Evolutionary conservation across 2,329 filamentous ascomycete species (phyloP).

Genomic region (Conoideocrella luteorostrata): DNA sequence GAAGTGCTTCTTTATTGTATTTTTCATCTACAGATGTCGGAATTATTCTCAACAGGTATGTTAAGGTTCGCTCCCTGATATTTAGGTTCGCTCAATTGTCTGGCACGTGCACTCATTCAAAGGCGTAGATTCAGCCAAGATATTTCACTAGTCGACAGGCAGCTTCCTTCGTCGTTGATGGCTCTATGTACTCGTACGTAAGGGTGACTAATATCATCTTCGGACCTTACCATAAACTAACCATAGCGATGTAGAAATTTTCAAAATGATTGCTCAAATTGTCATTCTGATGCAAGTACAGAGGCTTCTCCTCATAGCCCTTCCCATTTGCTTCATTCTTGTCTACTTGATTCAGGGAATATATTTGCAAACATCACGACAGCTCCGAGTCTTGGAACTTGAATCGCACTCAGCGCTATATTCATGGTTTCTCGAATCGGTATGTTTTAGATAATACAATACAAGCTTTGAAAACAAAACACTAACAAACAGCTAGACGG

Average conservation of each 20-base stretch:
- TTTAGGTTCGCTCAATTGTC: no score
- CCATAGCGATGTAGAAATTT: slow-evolving; percentile 20
- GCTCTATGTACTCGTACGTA: slow-evolving; percentile 20
- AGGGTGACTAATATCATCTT: background rate
- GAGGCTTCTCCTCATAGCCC: slow-evolving; percentile 33
- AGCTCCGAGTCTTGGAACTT: slow-evolving; percentile 49
- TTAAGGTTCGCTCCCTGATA: no score
- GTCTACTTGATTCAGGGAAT: slow-evolving; percentile 16
- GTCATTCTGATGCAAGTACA: slow-evolving; percentile 39
- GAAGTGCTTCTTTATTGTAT: slow-evolving; percentile 1
- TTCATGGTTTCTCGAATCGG: slow-evolving; percentile 33
- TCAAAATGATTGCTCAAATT: slow-evolving; percentile 35
- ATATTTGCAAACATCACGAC: slow-evolving; percentile 46
- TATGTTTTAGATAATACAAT: background rate
- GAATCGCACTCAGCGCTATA: slow-evolving; percentile 45
- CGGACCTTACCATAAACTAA: no score
- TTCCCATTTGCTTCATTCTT: slow-evolving; percentile 28
- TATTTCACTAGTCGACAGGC: slow-evolving; percentile 31
- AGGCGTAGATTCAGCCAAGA: slow-evolving; percentile 37
- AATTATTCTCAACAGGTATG: slow-evolving; percentile 7
- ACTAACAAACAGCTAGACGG: background rate
- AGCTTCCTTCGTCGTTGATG: slow-evolving; percentile 24
- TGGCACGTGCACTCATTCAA: no score
- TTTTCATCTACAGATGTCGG: slow-evolving; percentile 4
- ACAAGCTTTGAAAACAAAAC: background rate